phyloP scores from a whole-genome alignment of 352 stramenopile genomes.

The Pythium volutum region DNA sequence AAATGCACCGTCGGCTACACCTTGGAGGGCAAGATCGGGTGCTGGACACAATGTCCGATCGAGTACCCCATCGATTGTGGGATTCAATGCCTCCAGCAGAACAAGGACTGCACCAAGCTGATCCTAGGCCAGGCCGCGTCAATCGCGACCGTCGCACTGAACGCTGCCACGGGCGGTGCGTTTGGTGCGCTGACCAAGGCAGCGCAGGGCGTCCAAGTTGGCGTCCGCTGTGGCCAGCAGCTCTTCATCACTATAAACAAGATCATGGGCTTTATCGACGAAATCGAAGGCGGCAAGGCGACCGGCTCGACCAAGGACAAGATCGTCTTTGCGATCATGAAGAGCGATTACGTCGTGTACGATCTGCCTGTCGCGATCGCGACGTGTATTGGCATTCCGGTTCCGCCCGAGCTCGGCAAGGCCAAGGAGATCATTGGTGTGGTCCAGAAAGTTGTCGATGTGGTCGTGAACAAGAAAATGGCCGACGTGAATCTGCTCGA shows the following conservation, averaged over 20 bases:
- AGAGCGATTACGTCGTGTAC: conserved; percentile 41
- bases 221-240: conserved; percentile 43
- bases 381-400: conserved; percentile 33
- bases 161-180: conserved; percentile 43
- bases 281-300: conserved; percentile 6
- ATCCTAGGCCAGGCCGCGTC: conserved; percentile 45
- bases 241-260: conserved; percentile 44
- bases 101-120: conserved; percentile 51
- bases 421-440: conserved; percentile 31
- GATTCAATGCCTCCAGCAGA: conserved; percentile 65
- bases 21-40: conserved; percentile 44
- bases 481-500: conserved; percentile 10
- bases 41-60: conserved; percentile 68
- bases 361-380: conserved; percentile 44
- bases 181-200: conserved; percentile 44
- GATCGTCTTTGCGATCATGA: conserved; percentile 36
- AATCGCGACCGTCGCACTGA: conserved; percentile 47
- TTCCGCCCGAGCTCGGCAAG: conserved; percentile 21
- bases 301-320: conserved; percentile 26
- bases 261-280: conserved; percentile 22
- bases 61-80: conserved; percentile 73
- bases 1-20: conserved; percentile 43
- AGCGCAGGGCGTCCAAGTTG: conserved; percentile 37
- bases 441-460: conserved; percentile 25
- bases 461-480: conserved; percentile 9